Evolutionary conservation across 2,329 filamentous ascomycete species (phyloP), one percentile per base, ranked within the genome.

Genomic region (Chaetoscypha palmicola): DNA sequence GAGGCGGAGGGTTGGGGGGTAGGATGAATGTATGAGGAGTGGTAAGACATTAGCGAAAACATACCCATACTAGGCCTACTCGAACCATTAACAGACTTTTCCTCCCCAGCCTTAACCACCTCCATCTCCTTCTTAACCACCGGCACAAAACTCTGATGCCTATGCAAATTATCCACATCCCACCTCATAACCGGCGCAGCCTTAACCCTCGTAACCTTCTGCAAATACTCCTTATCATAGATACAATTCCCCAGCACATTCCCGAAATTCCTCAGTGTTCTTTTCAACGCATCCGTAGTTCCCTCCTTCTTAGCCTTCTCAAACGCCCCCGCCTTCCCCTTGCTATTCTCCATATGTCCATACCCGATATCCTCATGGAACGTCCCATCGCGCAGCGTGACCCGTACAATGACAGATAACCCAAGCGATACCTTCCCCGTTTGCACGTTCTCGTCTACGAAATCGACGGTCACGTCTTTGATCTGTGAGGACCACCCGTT

Each of bases 261-360:
- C 47, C 92, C 92, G 65, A 98, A 98, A 51, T 81, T 96, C 47
- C 91, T 77, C 58, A 98, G 63, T 1, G 92, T 80, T 53, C 92
- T 77, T 67, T 98, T 98, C 61, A 98, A 63, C 1, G 81, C 92
- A 66, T 98, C 92, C 8, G 94, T 97, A 2, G 89, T 94, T 5
- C 88, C 94, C 68, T 97, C 90, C 64, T 98, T 98, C 70, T 97
- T 98, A 1, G 92, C 90, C 67, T 98, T 98, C 64, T 98, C 92
- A 59, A 97, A 98, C 0, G 91, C 92, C 40, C 86, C 84, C 2
- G 90, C 91, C 68, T 98, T 98, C 44, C 87, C 86, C 66, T 91
- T 94, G 64, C 83, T 88, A 60, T 98, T 98, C 64, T 97, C 91
- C 56, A 94, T 94, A 54, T 92, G 86, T 5, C 92, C 92, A 60